A percentile compares a stretch with the other conserved stretches of the same genome.
These are phyloP conservation scores for Penicillium sp. DNA, from an alignment of 2,329 filamentous ascomycete genomes.

Conservation along the genomic window DNA sequence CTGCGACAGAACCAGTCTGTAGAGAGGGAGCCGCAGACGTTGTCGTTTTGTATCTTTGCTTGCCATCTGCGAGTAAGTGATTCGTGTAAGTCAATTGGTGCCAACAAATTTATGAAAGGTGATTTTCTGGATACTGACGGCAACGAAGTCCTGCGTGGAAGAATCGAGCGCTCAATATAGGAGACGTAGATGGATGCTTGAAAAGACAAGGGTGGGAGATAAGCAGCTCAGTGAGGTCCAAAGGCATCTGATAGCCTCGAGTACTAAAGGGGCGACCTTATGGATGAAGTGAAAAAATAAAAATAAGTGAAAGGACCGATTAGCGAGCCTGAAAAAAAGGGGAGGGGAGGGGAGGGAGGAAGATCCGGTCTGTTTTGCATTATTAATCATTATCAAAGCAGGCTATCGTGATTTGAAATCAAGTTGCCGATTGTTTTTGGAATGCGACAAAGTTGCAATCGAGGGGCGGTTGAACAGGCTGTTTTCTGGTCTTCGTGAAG, in stretches of 20 bases:
- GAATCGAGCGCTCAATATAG: background rate
- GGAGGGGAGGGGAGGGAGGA: background rate
- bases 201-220: background rate
- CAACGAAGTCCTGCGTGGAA: background rate
- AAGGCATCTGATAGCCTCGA: too few relatives aligned
- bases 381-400: background rate
- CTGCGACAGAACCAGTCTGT: background rate
- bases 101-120: background rate
- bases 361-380: background rate
- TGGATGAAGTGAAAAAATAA: background rate
- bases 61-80: background rate
- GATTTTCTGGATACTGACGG: background rate
- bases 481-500: constrained; percentile 5
- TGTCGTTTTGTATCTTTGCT: background rate
- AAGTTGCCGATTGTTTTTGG: background rate
- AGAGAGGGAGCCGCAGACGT: background rate
- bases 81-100: background rate
- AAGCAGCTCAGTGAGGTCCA: background rate
- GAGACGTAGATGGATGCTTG: background rate
- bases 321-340: background rate
- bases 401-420: background rate
- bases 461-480: background rate
- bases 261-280: background rate
- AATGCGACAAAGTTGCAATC: background rate
- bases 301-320: background rate